Evolutionary conservation across 768 basidiomycete species (phyloP).

Genomic region (Jaapia argillacea): DNA sequence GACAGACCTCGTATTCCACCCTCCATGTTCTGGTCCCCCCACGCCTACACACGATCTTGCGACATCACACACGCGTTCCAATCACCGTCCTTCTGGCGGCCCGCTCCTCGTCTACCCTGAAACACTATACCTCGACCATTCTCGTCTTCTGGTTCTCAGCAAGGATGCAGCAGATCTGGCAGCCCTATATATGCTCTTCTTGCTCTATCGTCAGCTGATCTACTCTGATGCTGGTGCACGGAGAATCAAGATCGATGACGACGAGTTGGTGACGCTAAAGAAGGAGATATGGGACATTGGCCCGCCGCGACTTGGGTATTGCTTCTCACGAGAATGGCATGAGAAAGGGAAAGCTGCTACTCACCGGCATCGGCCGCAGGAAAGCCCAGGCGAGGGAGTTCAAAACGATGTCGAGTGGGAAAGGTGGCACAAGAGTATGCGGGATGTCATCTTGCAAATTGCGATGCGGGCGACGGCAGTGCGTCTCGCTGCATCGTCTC

Average conservation of each 20-base stretch:
- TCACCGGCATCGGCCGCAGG: conserved; percentile 2
- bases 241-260: conserved; percentile 33
- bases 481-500: conserved; percentile 9
- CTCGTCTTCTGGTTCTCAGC: conserved; percentile 54
- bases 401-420: conserved; percentile 30
- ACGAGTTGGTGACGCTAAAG: conserved; percentile 52
- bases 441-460: conserved; percentile 67
- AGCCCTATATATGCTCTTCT: conserved; percentile 69
- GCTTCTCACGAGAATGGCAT: conserved; percentile 27
- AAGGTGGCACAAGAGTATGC: conserved; percentile 45
- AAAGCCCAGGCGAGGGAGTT: conserved; percentile 7
- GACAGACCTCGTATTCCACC: conserved; percentile 56
- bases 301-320: conserved; percentile 49
- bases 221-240: conserved; percentile 29
- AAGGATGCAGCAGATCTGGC: conserved; percentile 68
- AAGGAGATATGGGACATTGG: conserved; percentile 67
- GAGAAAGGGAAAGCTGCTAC: conserved; percentile 4
- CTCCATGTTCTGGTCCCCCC: conserved; percentile 28
- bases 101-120: conserved; percentile 51
- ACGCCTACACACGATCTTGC: conserved; percentile 22
- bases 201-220: conserved; percentile 71
- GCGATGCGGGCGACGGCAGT: conserved; percentile 55
- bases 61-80: conserved; percentile 18
- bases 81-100: conserved; percentile 17
- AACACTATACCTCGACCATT: conserved; percentile 71